Evolutionary conservation across 2,329 filamentous ascomycete species (phyloP), one percentile per base, ranked within the genome.

Genomic region (Fusarium piperis): DNA sequence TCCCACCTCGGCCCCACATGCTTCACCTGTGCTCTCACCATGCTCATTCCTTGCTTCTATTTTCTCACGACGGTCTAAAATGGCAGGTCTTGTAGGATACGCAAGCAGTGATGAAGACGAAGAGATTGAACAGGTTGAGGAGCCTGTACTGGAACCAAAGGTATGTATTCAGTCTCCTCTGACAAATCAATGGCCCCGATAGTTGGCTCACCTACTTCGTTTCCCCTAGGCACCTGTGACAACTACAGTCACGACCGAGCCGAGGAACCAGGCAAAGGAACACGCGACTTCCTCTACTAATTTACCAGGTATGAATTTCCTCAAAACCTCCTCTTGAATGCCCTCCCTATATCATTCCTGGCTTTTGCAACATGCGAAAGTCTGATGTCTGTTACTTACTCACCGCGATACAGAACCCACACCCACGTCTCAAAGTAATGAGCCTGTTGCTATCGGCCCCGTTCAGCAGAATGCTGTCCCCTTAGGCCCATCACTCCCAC

Each of bases 101-200:
- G 85, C 81, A 15, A 88, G 86, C 72, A 88, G 86, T 62, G 85
- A 87, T 46, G 86, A 87, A 2, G 86, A 86, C 7, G 82, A 84
- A 4, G 83, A 83, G 3, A 70, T 71, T 4, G 58, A 75, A 11
- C 55, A 62, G 9, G 23, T 53, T 13, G 59, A 75, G 28, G 20
- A 73, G 39, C 18, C 51, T 11, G 33, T 16, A 12, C 26, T 35
- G 2, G 46, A 56, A 13, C 44, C 59, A 57, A 68, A 62, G 67
- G 75, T 75, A 71, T 41, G 10, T 20, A 3, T 26, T 35, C 41
- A 60, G 46, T 7, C 11, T 32, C 38, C 38, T 23, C 44, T 35
- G 23, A 30, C 11, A 3, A 26, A 39, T 11, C 9, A 53, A 32
- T 20, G 46, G 33, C 20, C 6, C 5, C 4, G 33, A 30, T 18